Base-by-base conservation (phyloP, 345 rosid species). In the Arabidopsis suecica region DNA sequence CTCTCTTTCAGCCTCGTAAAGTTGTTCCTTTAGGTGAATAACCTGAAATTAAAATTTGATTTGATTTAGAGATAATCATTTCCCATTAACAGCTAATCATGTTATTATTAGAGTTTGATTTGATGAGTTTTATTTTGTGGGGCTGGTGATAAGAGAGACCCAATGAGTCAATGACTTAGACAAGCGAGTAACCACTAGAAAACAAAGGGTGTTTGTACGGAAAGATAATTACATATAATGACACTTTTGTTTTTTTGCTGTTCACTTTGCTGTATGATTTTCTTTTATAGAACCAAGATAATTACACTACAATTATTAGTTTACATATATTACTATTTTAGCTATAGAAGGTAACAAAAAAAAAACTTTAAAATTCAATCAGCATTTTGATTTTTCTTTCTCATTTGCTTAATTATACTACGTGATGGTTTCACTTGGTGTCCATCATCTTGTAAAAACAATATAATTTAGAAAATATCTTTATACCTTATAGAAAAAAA, bases 1-100 rank as follows among this genome's bases (percentile, higher is more conserved):
- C 69, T 89, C 91, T 51, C 82, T 88, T 61, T 83, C 82, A 6
- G 93, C 82, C 5, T 82, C 90, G 0, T 30, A 25, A 0, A 87
- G 86, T 1, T 84, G 83, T 25, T 88, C 89, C 10, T 84, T 90
- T 36, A 93, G 86, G 57, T 81, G 82, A 38, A 84, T 9, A 38
- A 90, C 85, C 98, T 93, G 78, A 65, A 71, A 8, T 10, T 11
- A 9, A 36, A 44, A 44, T 23, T 56, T 65, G 58, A 36, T 65
- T 64, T 63, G 45, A 14, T 3, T 23, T 59, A 16, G 18, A 16
- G 18, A 16, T 16, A 59, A 67, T 59, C 25, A 63, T 33, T 7
- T 56, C 45, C 14, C 67, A 28, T 65, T 65, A 22, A 65, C 50
- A 69, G 76, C 44, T 47, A 70, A 55, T 63, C 47, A 63, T 62